Conservation (phyloP, 768 basidiomycete genomes). For the Gymnopilus dilepis region DNA sequence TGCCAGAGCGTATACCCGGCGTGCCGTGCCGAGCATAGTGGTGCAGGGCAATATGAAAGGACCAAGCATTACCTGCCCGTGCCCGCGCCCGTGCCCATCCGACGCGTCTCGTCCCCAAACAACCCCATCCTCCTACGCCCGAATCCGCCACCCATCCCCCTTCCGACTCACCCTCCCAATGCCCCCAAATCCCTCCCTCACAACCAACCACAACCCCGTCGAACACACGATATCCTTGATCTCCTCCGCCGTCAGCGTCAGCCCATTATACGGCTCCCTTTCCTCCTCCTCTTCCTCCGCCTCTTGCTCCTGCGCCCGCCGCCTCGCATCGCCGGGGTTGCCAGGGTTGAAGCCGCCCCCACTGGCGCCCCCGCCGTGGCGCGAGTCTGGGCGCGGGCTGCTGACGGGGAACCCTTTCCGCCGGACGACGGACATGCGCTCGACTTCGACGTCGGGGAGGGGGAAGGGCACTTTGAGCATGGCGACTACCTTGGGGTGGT, state of each 20-base stretch:
- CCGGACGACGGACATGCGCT: constrained; percentile 56
- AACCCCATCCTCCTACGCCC: constrained; percentile 46
- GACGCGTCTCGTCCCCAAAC: not conserved
- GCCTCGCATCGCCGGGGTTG: not conserved
- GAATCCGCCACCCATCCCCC: constrained; percentile 79
- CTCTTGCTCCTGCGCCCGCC: not conserved
- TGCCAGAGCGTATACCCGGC: not conserved
- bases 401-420: constrained; percentile 41
- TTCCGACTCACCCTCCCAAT: constrained; percentile 80
- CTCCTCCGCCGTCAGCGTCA: constrained; percentile 85
- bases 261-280: constrained; percentile 41
- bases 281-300: constrained; percentile 10
- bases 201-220: constrained; percentile 90
- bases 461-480: constrained; percentile 92
- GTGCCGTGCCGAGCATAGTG: not conserved
- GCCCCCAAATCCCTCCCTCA: constrained; percentile 92
- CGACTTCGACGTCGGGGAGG: constrained; percentile 81
- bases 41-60: no score
- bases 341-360: not conserved
- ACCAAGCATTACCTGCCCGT: not conserved
- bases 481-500: constrained; percentile 94
- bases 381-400: not conserved
- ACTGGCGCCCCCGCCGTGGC: no score
- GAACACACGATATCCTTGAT: constrained; percentile 91
- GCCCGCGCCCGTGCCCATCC: not conserved